These are phyloP conservation scores for Coriolopsis trogii DNA, from an alignment of 1,284 basidiomycete species.

Conservation along the genomic window DNA sequence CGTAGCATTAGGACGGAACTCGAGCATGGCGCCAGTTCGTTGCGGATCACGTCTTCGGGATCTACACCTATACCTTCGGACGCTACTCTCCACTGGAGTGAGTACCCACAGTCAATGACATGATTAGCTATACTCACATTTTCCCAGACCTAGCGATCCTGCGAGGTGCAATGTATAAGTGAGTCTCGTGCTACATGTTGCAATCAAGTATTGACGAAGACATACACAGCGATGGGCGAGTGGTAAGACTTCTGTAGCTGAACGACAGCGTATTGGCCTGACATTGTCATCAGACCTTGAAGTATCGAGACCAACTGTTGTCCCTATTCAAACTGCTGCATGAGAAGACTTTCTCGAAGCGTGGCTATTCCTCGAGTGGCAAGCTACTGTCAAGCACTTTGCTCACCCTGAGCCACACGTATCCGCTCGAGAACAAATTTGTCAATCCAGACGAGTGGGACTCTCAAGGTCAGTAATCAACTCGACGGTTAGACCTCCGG, in stretches of 20 bases:
- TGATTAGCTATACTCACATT: not conserved
- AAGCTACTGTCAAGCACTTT: conserved; percentile 79
- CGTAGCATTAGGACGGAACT: conserved; percentile 78
- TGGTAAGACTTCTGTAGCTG: conserved; percentile 42
- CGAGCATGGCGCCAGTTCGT: conserved; percentile 85
- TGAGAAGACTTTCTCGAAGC: conserved; percentile 78
- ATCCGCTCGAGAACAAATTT: conserved; percentile 83
- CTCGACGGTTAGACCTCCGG: too few relatives aligned
- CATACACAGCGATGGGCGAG: conserved; percentile 57
- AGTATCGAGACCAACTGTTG: conserved; percentile 66
- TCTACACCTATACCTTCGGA: conserved; percentile 78
- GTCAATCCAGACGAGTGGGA: conserved; percentile 83
- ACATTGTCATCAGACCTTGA: too few relatives aligned
- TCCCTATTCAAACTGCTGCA: conserved; percentile 70
- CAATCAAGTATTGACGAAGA: not conserved
- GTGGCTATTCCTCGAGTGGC: conserved; percentile 83
- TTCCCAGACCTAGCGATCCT: conserved; percentile 66
- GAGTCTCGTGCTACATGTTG: conserved; percentile 33
- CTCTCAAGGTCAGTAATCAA: conserved; percentile 56
- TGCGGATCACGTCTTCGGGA: conserved; percentile 79
- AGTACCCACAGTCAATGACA: conserved; percentile 29
- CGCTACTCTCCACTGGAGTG: conserved; percentile 89
- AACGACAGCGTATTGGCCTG: too few relatives aligned
- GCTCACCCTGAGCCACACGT: conserved; percentile 79
- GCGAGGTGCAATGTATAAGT: conserved; percentile 73